Evolutionary conservation across 352 stramenopile genomes (phyloP), one percentile per base, ranked within the genome.

Genomic region (Phytophthora hybrid): DNA sequence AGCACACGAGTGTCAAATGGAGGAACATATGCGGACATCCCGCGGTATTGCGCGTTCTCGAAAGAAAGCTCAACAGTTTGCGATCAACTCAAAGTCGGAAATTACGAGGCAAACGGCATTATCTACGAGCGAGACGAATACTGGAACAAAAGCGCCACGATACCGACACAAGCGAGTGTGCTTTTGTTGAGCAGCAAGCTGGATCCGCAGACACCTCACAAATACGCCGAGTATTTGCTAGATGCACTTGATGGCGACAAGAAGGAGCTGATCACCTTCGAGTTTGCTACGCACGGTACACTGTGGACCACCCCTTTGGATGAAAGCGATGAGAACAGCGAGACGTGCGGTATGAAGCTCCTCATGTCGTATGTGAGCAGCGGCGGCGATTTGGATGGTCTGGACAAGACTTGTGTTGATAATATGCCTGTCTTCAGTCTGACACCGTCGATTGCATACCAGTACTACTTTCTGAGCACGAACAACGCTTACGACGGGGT

Each of bases 21-120:
- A 34, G 77, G 66, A 23, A 60, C 46, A 0, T 77, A 79, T 14
- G 31, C 37, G 2, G 58, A 72, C 1, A 69, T 85, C 14, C 68
- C 78, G 10, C 63, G 65, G 11, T 94, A 90, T 66, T 93, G 85
- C 44, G 76, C 79, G 5, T 90, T 88, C 64, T 80, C 78, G 7
- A 84, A 88, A 56, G 80, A 89, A 18, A 63, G 59, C 0, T 85
- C 79, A 26, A 9, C 63, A 7, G 64, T 75, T 1, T 91, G 82
- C 49, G 29, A 75, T 14, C 31, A 73, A n/a, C 44, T 75, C 21
- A 39, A 61, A 8, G 55, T 78, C 10, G 62, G 34, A 3, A 63
- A 59, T n/a, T 86, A 84, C 66, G 41, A 64, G 1, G 64, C 53
- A 1, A 66, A 49, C 19, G 61, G 76, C 0, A 77, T 92, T 29